phyloP scores from a whole-genome alignment of 768 basidiomycete genomes.

The Xanthoconium purpureum region DNA sequence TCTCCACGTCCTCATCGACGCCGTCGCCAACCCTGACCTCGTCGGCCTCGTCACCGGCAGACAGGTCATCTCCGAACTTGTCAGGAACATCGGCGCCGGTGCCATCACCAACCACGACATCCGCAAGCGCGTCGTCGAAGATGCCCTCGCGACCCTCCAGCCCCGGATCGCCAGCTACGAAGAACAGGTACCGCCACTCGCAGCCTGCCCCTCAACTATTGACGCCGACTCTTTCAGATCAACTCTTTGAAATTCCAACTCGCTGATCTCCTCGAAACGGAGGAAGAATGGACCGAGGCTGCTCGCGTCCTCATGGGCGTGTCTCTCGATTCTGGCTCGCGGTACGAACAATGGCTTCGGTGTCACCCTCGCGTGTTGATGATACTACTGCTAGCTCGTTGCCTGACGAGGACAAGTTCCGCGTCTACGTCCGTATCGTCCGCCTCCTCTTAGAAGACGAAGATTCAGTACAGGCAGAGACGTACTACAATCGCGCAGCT shows the following conservation, averaged over 20 bases:
- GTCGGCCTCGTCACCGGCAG: slow-evolving; percentile 86
- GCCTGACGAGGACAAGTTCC: slow-evolving; percentile 82
- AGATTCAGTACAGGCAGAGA: slow-evolving; percentile 96
- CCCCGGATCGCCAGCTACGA: slow-evolving; percentile 88
- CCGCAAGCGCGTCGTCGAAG: slow-evolving; percentile 72
- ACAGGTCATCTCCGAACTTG: slow-evolving; percentile 83
- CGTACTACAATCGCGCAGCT: slow-evolving; percentile 95
- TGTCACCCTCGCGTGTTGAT: slow-evolving; percentile 3
- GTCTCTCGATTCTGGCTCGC: slow-evolving; percentile 83
- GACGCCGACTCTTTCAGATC: slow-evolving; percentile 47
- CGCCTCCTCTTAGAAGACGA: slow-evolving; percentile 93
- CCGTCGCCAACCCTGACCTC: slow-evolving; percentile 77
- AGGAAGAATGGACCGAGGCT: slow-evolving; percentile 93
- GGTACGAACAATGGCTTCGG: slow-evolving; percentile 44
- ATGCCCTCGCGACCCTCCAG: slow-evolving; percentile 67
- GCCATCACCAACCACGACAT: slow-evolving; percentile 51
- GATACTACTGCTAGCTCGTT: slow-evolving; percentile 42
- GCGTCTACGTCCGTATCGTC: slow-evolving; percentile 90
- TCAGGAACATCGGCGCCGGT: slow-evolving; percentile 61
- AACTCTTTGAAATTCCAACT: slow-evolving; percentile 82
- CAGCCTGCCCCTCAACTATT: background rate
- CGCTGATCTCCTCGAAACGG: slow-evolving; percentile 83
- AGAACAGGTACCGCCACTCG: slow-evolving; percentile 69
- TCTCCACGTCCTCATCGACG: slow-evolving; percentile 71
- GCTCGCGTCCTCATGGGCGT: slow-evolving; percentile 91